Evolutionary conservation across 164 flowering plant genomes (phyloP).

Genomic region (Euptelea pleiosperma): DNA sequence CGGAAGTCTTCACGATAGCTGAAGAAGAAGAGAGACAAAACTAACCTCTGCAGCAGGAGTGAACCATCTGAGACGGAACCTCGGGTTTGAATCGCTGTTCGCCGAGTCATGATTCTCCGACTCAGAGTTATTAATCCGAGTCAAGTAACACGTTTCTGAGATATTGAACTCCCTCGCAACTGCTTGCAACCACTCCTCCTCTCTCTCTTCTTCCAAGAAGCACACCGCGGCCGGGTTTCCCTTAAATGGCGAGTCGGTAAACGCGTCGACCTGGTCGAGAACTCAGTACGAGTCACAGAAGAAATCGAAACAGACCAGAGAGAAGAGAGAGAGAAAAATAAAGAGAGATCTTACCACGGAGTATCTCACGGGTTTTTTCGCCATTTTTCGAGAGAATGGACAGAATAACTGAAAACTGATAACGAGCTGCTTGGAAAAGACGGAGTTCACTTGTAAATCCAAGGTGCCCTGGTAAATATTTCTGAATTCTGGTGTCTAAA

Average conservation of each 20-base stretch:
- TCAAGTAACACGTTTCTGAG: slow-evolving; percentile 59
- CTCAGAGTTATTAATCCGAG: slow-evolving; percentile 24
- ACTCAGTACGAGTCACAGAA: background rate
- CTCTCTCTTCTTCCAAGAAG: slow-evolving; percentile 62
- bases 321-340: background rate
- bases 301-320: background rate
- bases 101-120: slow-evolving; percentile 5
- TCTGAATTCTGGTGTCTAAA: too few relatives aligned
- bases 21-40: background rate
- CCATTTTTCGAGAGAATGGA: too few relatives aligned
- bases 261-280: slow-evolving; percentile 69
- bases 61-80: slow-evolving; percentile 80
- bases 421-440: too few relatives aligned
- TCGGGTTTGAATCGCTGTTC: slow-evolving; percentile 21
- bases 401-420: too few relatives aligned
- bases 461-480: too few relatives aligned
- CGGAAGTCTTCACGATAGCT: too few relatives aligned
- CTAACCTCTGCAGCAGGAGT: slow-evolving; percentile 71
- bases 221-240: slow-evolving; percentile 95
- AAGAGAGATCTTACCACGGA: slow-evolving; percentile 37
- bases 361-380: slow-evolving; percentile 41
- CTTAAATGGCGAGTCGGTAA: slow-evolving; percentile 67
- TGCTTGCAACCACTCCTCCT: slow-evolving; percentile 59
- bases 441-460: too few relatives aligned
- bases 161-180: slow-evolving; percentile 77